Evolutionary conservation across 1,284 basidiomycete genomes (phyloP).

Genomic region (Vanrija pseudolonga): DNA sequence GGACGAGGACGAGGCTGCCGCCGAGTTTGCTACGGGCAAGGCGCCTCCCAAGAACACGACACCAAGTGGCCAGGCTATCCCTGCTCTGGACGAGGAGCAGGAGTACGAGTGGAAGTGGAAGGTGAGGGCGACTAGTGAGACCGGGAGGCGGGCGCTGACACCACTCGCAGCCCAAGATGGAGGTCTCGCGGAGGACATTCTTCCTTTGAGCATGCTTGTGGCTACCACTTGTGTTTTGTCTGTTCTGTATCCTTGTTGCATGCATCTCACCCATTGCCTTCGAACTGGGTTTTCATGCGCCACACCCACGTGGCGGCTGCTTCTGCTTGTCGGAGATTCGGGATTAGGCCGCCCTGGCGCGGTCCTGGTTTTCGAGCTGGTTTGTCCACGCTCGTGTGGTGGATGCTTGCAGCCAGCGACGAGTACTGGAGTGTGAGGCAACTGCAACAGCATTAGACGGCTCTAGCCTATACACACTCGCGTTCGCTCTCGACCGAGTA

Average conservation of each 20-base stretch:
- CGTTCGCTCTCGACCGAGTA: too few species aligned
- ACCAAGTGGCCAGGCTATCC: slow-evolving; percentile 35
- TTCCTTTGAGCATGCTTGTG: slow-evolving; percentile 37
- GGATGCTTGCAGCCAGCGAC: not conserved
- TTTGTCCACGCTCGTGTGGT: slow-evolving; percentile 3
- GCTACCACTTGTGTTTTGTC: not conserved
- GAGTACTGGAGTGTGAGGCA: slow-evolving; percentile 1
- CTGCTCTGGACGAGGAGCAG: slow-evolving; percentile 48
- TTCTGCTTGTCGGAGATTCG: slow-evolving; percentile 4
- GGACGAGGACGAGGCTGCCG: slow-evolving; percentile 44
- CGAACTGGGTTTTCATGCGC: not conserved
- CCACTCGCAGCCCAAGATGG: slow-evolving; percentile 49
- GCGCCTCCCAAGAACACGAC: slow-evolving; percentile 11
- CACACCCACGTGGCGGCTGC: not conserved
- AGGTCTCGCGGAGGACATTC: slow-evolving; percentile 50
- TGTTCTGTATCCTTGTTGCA: not conserved
- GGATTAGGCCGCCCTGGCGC: slow-evolving; percentile 1
- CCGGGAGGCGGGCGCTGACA: not conserved
- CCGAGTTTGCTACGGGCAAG: slow-evolving; percentile 30
- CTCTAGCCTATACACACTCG: too few species aligned
- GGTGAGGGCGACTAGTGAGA: slow-evolving; percentile 26
- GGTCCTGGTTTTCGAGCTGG: not conserved
- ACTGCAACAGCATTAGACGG: not conserved
- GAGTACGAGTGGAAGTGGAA: slow-evolving; percentile 54
- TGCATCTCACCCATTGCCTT: not conserved